Conservation (phyloP, 805 yeast species). For the Candida schatavii region DNA sequence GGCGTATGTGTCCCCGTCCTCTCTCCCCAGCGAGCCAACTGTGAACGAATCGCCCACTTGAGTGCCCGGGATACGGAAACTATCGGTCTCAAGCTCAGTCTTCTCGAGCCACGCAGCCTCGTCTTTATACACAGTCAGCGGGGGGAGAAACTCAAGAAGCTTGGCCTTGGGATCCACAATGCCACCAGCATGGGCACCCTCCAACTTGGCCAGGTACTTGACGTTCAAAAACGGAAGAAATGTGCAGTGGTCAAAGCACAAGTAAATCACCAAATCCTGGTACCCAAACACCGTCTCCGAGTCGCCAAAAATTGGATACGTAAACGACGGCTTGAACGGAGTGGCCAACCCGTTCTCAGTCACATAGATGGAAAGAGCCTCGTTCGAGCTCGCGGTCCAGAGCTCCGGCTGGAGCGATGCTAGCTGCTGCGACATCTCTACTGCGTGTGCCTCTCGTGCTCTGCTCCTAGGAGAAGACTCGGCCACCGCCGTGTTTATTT, state of each 20-base stretch:
- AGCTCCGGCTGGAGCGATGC: constrained; percentile 56
- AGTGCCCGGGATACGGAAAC: constrained; percentile 42
- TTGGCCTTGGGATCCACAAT: constrained; percentile 54
- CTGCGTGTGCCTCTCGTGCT: no score
- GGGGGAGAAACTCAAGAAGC: constrained; percentile 60
- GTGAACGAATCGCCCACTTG: constrained; percentile 11
- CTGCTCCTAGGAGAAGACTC: no score
- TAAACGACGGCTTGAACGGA: constrained; percentile 69
- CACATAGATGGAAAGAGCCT: constrained; percentile 52
- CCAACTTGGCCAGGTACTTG: constrained; percentile 51
- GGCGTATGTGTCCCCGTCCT: constrained; percentile 42
- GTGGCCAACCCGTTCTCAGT: constrained; percentile 61
- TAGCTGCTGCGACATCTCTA: neutral
- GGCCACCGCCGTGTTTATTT: no score
- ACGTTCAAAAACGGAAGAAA: constrained; percentile 70
- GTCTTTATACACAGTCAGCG: constrained; percentile 55
- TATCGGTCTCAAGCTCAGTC: constrained; percentile 46
- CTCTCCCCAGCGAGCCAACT: no score
- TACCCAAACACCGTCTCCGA: constrained; percentile 87
- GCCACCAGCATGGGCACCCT: constrained; percentile 42
- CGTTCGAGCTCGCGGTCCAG: constrained; percentile 77
- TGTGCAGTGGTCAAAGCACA: constrained; percentile 70
- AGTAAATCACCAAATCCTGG: constrained; percentile 59
- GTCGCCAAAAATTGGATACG: constrained; percentile 93
- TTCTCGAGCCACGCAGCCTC: constrained; percentile 66